These are phyloP conservation scores for Phanerochaete sordida DNA, from an alignment of 768 basidiomycete genomes.

Conservation along the genomic window DNA sequence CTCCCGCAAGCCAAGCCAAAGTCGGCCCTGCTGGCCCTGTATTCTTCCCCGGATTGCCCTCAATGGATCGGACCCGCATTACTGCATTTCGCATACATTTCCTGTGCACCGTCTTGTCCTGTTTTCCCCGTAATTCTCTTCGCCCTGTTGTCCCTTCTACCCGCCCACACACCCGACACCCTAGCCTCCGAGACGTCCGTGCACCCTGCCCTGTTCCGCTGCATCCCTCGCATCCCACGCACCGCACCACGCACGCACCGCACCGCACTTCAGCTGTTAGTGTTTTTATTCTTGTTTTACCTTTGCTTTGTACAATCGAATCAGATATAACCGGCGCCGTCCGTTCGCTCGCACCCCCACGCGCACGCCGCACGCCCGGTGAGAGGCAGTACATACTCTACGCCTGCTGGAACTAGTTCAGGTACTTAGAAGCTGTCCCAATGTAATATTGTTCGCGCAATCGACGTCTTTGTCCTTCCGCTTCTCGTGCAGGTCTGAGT, in stretches of 20 bases:
- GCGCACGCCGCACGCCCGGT: no score
- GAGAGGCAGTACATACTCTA: not conserved
- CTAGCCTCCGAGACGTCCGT: not conserved
- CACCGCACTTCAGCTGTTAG: not conserved
- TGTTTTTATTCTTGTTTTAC: not conserved
- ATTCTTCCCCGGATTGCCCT: not conserved
- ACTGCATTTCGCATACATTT: constrained; percentile 11
- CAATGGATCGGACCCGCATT: constrained; percentile 12
- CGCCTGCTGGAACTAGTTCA: not conserved
- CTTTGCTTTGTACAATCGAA: constrained; percentile 6
- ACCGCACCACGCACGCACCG: constrained; percentile 1
- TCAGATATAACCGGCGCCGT: not conserved
- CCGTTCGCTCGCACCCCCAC: not conserved
- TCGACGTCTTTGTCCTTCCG: not conserved
- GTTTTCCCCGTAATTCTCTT: not conserved
- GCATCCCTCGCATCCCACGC: not conserved
- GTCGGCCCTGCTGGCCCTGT: not conserved
- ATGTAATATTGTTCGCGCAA: no score
- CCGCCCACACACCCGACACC: not conserved
- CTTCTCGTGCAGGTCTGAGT: no score
- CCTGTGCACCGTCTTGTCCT: constrained; percentile 10
- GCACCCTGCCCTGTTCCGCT: not conserved
- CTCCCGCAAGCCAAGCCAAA: not conserved
- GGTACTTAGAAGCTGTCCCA: not conserved
- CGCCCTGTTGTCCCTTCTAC: not conserved